phyloP scores from a whole-genome alignment of 495 filamentous ascomycete genomes.

The Trichoderma erinaceum region DNA sequence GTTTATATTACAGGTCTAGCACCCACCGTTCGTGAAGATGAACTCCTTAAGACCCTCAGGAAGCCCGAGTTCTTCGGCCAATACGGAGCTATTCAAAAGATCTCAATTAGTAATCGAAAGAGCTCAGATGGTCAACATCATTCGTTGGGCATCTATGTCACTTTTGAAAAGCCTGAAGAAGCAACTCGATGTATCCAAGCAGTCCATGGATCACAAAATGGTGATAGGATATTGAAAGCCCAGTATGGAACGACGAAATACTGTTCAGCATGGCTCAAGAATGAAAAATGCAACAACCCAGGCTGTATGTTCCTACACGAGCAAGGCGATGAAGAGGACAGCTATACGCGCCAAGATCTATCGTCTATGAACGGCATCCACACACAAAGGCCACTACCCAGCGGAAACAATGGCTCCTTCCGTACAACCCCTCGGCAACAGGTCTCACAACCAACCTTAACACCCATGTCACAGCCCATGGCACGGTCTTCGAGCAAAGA shows the following conservation, averaged over 20 bases:
- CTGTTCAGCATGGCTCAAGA: constrained; percentile 91
- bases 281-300: constrained; percentile 86
- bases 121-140: constrained; percentile 60
- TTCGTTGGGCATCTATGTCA: constrained; percentile 94
- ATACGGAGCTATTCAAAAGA: constrained; percentile 97
- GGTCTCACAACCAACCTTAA: constrained; percentile 39
- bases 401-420: constrained; percentile 35
- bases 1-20: constrained; percentile 96
- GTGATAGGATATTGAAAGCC: constrained; percentile 77
- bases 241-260: constrained; percentile 99
- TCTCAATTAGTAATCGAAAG: constrained; percentile 95
- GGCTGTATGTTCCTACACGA: constrained; percentile 98
- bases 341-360: constrained; percentile 88
- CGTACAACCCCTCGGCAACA: constrained; percentile 48
- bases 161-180: constrained; percentile 81
- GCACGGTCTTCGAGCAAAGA: constrained; percentile 69
- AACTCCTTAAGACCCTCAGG: constrained; percentile 78
- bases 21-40: constrained; percentile 84
- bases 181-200: constrained; percentile 82
- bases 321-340: constrained; percentile 92
- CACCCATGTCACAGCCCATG: constrained; percentile 63
- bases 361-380: constrained; percentile 90
- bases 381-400: constrained; percentile 60
- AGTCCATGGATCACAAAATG: constrained; percentile 88
- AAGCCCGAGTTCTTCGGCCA: constrained; percentile 93